Evolutionary conservation across 768 basidiomycete genomes (phyloP), one percentile per base, ranked within the genome.

Genomic region (Polyporus arcularius): DNA sequence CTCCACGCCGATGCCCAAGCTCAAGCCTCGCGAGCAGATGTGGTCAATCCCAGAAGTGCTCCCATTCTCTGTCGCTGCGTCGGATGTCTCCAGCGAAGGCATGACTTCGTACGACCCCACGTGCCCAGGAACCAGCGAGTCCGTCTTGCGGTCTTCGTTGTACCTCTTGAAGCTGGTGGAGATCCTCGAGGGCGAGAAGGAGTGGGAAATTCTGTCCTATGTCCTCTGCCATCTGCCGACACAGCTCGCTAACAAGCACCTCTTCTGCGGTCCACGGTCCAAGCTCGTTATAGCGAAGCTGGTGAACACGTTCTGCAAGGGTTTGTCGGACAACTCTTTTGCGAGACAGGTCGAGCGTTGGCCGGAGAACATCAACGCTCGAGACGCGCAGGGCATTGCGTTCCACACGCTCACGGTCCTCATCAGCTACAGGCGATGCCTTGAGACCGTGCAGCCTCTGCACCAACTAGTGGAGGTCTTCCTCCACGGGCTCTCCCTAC

Each of bases 181-280:
- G 2, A 80, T 97, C 61, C 73, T 98, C 42, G 83, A 88, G 58
- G 79, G 79, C 43, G 94, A 95, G 67, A 83, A 79, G 48, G 92
- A 88, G 62, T 98, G 96, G 96, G 97, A 98, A 60, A 79, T 98
- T 42, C 80, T 97, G 11, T 94, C 94, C 2, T 98, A 97, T 68
- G 79, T 95, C 4, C 80, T 99, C 4, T 94, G 91, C 69, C 91
- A 96, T 75, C 81, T 99, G 0, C 96, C 97, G 1, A 80, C 86
- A 9, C 95, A 98, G 70, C 81, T 98, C 10, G 80, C 91, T 58
- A 98, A 98, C 81, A 98, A 98, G 73, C 94, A 98, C 68, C 80
- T 98, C 54, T 96, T 97, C 73, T 97, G 96, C 70, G 97, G 97
- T 1, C 92, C 92, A 0, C 85, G 85, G 53, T 86, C 90, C 31